Conservation (phyloP, 2,329 filamentous ascomycete genomes). For the Colletotrichum lentis region DNA sequence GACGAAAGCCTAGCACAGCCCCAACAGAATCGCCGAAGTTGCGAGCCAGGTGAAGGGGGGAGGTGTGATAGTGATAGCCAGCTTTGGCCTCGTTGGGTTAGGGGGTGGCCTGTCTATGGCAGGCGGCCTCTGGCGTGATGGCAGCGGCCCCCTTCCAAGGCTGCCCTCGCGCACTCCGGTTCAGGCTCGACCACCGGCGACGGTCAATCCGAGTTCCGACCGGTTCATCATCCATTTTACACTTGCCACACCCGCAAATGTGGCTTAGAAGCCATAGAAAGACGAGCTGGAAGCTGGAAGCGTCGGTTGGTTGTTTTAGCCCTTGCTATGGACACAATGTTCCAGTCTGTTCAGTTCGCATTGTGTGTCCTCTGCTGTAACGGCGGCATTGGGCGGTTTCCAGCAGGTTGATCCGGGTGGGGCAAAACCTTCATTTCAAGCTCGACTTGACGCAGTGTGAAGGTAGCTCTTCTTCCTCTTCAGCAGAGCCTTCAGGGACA, state of each 20-base stretch:
- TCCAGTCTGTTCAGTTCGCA: background rate
- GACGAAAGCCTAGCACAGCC: slow-evolving; percentile 27
- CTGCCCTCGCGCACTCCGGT: background rate
- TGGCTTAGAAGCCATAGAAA: background rate
- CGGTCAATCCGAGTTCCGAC: no score
- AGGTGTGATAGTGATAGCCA: background rate
- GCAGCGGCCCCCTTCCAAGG: background rate
- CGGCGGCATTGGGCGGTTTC: background rate
- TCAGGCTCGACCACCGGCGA: no score
- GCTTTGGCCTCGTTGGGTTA: background rate
- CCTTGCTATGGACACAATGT: background rate
- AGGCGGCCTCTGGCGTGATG: slow-evolving; percentile 10
- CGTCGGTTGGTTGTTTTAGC: background rate
- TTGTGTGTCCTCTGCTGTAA: background rate
- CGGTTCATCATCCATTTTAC: background rate
- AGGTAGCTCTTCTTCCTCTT: background rate
- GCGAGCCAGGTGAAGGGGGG: background rate
- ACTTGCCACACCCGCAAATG: background rate
- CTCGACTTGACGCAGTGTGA: background rate
- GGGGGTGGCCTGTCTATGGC: background rate
- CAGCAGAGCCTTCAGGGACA: background rate
- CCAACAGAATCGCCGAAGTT: slow-evolving; percentile 14
- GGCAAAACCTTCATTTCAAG: background rate
- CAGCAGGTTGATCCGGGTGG: background rate
- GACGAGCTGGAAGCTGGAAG: background rate